Base-by-base conservation (phyloP, 768 basidiomycete genomes). In the Trametes coccinea region DNA sequence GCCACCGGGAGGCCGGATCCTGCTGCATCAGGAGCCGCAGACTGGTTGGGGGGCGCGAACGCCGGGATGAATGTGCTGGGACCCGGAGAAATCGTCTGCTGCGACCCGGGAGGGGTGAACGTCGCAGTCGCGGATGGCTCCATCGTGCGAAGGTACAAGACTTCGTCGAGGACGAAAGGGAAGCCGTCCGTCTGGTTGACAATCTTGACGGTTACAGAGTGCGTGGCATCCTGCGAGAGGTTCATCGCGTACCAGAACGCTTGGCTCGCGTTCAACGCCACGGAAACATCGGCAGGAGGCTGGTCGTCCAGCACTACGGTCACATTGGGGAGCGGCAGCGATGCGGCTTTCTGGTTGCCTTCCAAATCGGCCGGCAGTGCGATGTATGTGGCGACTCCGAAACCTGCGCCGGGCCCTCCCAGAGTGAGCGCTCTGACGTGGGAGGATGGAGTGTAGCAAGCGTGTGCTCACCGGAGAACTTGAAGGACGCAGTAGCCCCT, bases 161-260 rank as follows among this genome's bases (percentile, higher is more conserved):
- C 13, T 1, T 1, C 17, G n/a, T 53, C 51, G 51, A 53, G 51
- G n/a, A 40, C 51, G 51, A 53, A 53, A n/a, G 51, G 51, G 51
- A 53, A 53, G 51, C 4, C 51, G 22, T 13, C 1, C 22, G 17
- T 53, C 11, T 17, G 14, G 10, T 29, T 31, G 51, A 40, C 51
- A 37, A 53, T 27, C 8, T 14, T 17, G 51, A 53, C 39, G 37
- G 16, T 10, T 34, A 53, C 16, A 1, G 37, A 17, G 51, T 53
- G 51, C 39, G 51, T n/a, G 10, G n/a, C 34, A 37, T 40, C 51
- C 22, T 2, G 39, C 5, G 51, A 7, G 34, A 53, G 51, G 16
- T 14, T 22, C 8, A 1, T 29, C 6, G 10, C 4, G 2, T 16
- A 5, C 34, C 14, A 53, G 52, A 43, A 53, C 17, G 52, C 14